Conservation (phyloP, 2,329 filamentous ascomycete species). For the Diaporthe citriasiana region DNA sequence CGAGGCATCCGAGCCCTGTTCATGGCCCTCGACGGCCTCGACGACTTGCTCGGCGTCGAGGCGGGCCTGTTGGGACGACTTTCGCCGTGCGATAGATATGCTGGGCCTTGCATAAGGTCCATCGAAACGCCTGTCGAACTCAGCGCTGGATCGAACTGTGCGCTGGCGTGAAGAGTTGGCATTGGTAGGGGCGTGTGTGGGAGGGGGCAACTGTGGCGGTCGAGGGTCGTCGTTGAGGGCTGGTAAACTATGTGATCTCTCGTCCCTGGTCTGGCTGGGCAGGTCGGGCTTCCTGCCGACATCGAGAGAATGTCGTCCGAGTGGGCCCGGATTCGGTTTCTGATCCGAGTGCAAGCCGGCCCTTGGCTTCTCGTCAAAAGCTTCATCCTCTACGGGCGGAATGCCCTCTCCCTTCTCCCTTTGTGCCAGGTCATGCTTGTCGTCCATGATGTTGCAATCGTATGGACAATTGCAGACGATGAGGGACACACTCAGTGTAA, state of each 20-base stretch:
- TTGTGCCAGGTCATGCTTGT: background rate
- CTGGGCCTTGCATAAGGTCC: constrained; percentile 48
- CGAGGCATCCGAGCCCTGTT: constrained; percentile 1
- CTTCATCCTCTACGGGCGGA: background rate
- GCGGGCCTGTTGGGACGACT: constrained; percentile 36
- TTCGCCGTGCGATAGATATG: constrained; percentile 45
- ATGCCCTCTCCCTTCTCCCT: background rate
- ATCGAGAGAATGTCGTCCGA: constrained; percentile 38
- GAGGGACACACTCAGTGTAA: background rate
- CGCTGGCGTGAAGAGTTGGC: constrained; percentile 26
- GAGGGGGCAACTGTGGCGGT: constrained; percentile 33
- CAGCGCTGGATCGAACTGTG: constrained; percentile 44
- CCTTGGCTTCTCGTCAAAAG: constrained; percentile 18
- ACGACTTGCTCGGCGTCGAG: constrained; percentile 5
- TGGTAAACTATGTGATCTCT: constrained; percentile 38
- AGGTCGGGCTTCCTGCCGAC: background rate
- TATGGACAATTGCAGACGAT: background rate
- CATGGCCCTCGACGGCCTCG: constrained; percentile 5
- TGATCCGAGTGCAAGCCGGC: constrained; percentile 30
- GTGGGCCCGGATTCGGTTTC: background rate
- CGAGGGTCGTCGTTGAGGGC: constrained; percentile 15
- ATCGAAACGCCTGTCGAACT: constrained; percentile 48
- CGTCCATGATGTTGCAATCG: constrained; percentile 18
- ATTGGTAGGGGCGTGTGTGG: constrained; percentile 35
- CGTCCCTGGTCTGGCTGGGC: background rate